A percentile compares a stretch with the other conserved stretches of the same genome.
phyloP scores from a whole-genome alignment of 495 filamentous ascomycete species.

The Talaromyces thailandensis region DNA sequence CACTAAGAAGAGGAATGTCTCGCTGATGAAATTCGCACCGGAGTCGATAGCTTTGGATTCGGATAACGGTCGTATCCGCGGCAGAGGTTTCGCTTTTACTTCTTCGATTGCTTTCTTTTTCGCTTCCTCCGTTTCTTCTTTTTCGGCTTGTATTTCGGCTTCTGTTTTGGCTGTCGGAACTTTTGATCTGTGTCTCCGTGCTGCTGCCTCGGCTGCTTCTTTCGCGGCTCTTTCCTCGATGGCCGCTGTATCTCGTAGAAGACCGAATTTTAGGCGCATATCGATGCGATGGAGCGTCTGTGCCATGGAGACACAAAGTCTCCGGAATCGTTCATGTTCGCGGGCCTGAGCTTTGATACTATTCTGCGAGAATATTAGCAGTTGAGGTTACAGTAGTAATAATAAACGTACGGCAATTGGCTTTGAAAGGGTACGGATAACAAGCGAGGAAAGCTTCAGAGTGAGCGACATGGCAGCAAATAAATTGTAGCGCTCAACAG shows the following conservation, averaged over 20 bases:
- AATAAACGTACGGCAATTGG: constrained; percentile 53
- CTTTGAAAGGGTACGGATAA: constrained; percentile 62
- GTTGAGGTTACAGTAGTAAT: constrained; percentile 22
- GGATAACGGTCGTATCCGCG: constrained; percentile 66
- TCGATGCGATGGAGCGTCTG: constrained; percentile 86
- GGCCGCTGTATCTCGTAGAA: constrained; percentile 68
- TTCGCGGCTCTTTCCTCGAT: constrained; percentile 41
- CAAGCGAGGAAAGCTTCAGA: constrained; percentile 60
- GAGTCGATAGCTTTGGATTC: constrained; percentile 93
- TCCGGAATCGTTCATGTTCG: constrained; percentile 86
- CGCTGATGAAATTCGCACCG: constrained; percentile 89
- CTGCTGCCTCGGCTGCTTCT: constrained; percentile 36
- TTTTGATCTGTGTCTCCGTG: constrained; percentile 54
- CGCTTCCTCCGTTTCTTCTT: constrained; percentile 38
- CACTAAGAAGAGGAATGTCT: constrained; percentile 79
- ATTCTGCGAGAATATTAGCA: constrained; percentile 51
- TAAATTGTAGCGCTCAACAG: not conserved
- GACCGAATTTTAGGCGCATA: constrained; percentile 82
- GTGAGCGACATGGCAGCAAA: constrained; percentile 41
- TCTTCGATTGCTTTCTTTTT: constrained; percentile 43
- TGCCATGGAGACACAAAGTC: constrained; percentile 62
- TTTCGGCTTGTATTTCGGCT: constrained; percentile 57
- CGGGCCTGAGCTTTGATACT: constrained; percentile 89
- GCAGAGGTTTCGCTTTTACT: constrained; percentile 28
- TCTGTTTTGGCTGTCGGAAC: constrained; percentile 74